These are phyloP conservation scores for Leccinum subrobustum DNA, from an alignment of 1,284 basidiomycete genomes.

Conservation along the genomic window DNA sequence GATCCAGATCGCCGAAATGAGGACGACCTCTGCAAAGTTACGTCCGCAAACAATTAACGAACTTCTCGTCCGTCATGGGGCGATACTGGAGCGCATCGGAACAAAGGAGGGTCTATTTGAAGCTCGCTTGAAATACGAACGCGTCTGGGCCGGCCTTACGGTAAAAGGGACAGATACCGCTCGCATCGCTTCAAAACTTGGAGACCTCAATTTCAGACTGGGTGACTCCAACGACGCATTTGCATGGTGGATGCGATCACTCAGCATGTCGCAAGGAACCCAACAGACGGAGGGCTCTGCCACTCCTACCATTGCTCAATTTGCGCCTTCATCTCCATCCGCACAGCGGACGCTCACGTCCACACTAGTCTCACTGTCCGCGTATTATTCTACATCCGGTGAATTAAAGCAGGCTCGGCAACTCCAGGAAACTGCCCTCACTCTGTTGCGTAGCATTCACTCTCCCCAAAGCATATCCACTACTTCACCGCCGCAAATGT, in stretches of 20 bases:
- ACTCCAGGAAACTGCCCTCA: constrained; percentile 65
- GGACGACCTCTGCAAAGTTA: constrained; percentile 36
- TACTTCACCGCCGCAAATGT: constrained; percentile 52
- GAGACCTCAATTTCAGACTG: constrained; percentile 58
- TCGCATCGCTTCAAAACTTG: constrained; percentile 63
- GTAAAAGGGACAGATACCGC: constrained; percentile 46
- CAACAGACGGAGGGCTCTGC: constrained; percentile 15
- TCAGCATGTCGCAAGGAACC: constrained; percentile 43
- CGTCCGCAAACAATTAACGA: constrained; percentile 55
- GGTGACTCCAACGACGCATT: constrained; percentile 54
- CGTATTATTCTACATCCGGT: constrained; percentile 65
- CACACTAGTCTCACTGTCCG: constrained; percentile 69
- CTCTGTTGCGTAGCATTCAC: constrained; percentile 64
- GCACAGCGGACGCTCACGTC: constrained; percentile 67
- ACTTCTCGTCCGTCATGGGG: constrained; percentile 62
- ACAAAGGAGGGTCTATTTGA: constrained; percentile 52
- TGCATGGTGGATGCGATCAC: constrained; percentile 64
- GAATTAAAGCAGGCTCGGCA: constrained; percentile 66
- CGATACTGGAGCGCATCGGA: constrained; percentile 68
- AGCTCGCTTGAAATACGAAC: constrained; percentile 63
- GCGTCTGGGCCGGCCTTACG: constrained; percentile 51
- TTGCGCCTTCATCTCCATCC: constrained; percentile 56
- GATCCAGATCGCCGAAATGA: constrained; percentile 46
- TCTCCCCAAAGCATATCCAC: constrained; percentile 45
- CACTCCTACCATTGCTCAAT: constrained; percentile 37